These are phyloP conservation scores for Fusarium sp. DNA, from an alignment of 2,329 filamentous ascomycete genomes.

Conservation along the genomic window DNA sequence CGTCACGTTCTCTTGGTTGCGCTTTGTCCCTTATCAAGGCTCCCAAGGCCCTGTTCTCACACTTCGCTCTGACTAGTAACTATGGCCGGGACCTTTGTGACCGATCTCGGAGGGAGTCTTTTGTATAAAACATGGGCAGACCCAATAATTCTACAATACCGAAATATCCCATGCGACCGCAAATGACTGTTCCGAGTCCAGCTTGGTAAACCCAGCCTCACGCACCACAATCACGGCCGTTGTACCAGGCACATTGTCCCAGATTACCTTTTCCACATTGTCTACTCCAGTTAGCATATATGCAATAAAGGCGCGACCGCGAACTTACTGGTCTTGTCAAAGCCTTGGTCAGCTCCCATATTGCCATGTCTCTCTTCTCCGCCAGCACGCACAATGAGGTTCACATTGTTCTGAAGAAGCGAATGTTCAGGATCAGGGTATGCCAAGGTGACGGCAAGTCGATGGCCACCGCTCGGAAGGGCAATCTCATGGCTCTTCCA, in stretches of 20 bases:
- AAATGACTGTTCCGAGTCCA: not conserved
- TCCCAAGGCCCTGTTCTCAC: not conserved
- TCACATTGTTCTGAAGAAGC: not conserved
- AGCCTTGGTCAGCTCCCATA: not conserved
- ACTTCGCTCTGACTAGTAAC: not conserved
- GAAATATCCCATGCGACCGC: slow-evolving; percentile 5
- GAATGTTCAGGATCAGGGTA: not conserved
- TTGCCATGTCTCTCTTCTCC: not conserved
- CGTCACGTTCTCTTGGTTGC: not conserved
- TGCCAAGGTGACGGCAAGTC: not conserved
- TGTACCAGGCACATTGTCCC: not conserved
- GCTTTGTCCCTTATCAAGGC: not conserved
- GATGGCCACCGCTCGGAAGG: not conserved
- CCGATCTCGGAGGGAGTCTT: not conserved
- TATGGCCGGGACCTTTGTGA: not conserved
- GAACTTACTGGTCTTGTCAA: not conserved
- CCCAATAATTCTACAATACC: too few relatives aligned
- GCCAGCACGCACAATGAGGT: not conserved
- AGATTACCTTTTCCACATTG: not conserved
- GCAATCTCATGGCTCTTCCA: not conserved
- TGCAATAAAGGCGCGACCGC: not conserved
- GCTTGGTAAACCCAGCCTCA: not conserved
- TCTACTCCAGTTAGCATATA: not conserved
- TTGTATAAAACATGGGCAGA: too few relatives aligned
- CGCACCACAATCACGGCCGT: not conserved